Evolutionary conservation across 495 filamentous ascomycete genomes (phyloP), one percentile per base, ranked within the genome.

Genomic region (Aspergillus mulundensis): DNA sequence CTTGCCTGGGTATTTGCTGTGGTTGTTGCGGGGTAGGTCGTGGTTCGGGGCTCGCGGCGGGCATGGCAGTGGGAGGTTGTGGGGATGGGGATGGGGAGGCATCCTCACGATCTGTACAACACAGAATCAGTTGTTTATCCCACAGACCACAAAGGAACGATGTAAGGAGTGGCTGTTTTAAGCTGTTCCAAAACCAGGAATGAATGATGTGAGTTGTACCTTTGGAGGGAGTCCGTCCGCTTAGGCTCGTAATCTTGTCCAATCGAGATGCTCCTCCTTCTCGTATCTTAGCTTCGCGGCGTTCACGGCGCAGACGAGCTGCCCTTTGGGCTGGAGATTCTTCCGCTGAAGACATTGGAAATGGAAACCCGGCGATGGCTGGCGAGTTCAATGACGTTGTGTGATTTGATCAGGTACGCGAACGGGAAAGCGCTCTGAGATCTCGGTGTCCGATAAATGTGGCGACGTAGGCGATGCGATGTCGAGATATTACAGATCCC

Each of bases 281-380:
- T 61, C 82, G 86, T 71, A 97, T 87, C 75, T 95, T 96, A 25
- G 91, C 90, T 71, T 95, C 89, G 20, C 91, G 84, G 36, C 90
- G 85, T 69, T 96, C 91, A 59, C 94, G 91, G 59, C 93, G 90
- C 36, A 91, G 78, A 18, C 91, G 87, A 23, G 89, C 88, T 67
- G 93, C 86, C 59, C 87, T 68, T 58, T 86, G 83, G 30, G 78
- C 79, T 18, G 81, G 74, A 1, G 82, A 81, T 63, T 83, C 81
- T 24, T 79, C 77, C 38, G 71, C 48, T 14, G 72, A 66, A 23
- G 69, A 74, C 71, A 75, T 77, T 24, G 30, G 54, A 10, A 19
- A 18, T 39, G 30, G 54, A 10, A 19, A 18, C 25, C 21, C 18
- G n/a, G 30, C 1, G 25, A 16, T 34, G n/a, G 23, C 15, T 46